A percentile compares a stretch with the other conserved stretches of the same genome.
Evolutionary conservation across 2,329 filamentous ascomycete genomes (phyloP).

Genomic region (Trichoderma simmonsii): DNA sequence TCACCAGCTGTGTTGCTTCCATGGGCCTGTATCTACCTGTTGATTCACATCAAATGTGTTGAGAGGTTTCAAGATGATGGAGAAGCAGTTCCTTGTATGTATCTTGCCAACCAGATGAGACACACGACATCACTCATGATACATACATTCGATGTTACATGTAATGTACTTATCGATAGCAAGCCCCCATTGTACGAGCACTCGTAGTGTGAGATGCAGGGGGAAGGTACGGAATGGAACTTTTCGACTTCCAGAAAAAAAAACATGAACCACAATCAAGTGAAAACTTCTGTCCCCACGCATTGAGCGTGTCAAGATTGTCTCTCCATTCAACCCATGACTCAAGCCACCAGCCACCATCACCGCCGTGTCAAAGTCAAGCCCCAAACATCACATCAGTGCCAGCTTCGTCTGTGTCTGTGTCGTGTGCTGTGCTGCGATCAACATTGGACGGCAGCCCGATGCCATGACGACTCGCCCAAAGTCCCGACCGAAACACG

Average conservation of each 20-base stretch:
- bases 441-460: not conserved
- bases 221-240: constrained; percentile 9
- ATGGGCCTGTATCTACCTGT: not conserved
- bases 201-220: not conserved
- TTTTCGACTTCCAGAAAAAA: not conserved
- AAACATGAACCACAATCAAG: not conserved
- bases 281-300: not conserved
- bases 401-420: not conserved
- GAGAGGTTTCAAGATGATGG: not conserved
- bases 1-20: not conserved
- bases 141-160: not conserved
- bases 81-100: not conserved
- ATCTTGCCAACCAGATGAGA: not conserved
- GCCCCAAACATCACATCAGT: not conserved
- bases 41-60: not conserved
- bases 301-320: not conserved
- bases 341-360: not conserved
- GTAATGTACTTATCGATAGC: not conserved
- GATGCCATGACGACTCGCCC: not conserved
- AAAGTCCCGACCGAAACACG: not conserved
- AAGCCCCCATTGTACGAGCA: not conserved
- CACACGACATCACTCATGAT: not conserved
- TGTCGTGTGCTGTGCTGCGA: not conserved
- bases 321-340: not conserved
- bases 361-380: not conserved